Evolutionary conservation across 2,329 filamentous ascomycete species (phyloP).

Genomic region (Xylariaceae sp.): DNA sequence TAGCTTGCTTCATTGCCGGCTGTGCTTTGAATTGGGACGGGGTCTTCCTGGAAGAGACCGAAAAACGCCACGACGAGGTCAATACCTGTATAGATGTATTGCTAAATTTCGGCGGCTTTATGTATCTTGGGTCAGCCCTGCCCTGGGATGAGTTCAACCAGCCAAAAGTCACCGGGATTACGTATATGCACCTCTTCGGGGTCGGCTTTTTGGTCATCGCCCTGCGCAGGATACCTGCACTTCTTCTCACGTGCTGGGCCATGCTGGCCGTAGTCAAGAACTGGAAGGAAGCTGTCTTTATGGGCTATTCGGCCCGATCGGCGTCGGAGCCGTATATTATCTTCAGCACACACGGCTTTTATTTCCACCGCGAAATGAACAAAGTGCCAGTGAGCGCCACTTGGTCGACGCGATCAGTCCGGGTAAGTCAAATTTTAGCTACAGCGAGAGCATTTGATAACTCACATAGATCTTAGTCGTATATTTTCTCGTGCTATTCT

Average conservation of each 20-base stretch:
- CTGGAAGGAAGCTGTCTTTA: constrained; percentile 56
- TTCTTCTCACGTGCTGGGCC: constrained; percentile 49
- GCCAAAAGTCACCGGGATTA: constrained; percentile 49
- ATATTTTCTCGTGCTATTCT: constrained; percentile 38
- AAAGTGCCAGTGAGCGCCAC: constrained; percentile 18
- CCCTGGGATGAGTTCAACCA: constrained; percentile 53
- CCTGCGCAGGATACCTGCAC: constrained; percentile 54
- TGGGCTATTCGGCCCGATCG: constrained; percentile 74
- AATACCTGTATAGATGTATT: constrained; percentile 55
- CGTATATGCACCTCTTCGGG: constrained; percentile 42
- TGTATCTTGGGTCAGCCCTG: constrained; percentile 53
- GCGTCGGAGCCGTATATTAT: constrained; percentile 73
- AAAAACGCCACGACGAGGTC: constrained; percentile 55
- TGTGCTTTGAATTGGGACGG: constrained; percentile 60
- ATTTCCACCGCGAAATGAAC: constrained; percentile 27
- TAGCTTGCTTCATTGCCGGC: constrained; percentile 58
- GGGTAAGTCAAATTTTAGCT: constrained; percentile 12
- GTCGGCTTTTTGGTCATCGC: constrained; percentile 49
- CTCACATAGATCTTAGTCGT: constrained; percentile 29
- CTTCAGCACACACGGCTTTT: constrained; percentile 46
- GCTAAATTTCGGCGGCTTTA: constrained; percentile 57
- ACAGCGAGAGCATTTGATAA: background rate
- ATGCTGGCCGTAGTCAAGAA: constrained; percentile 48
- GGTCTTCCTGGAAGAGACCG: constrained; percentile 50
- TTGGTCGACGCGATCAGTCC: constrained; percentile 34